phyloP scores from a whole-genome alignment of 805 yeast species.

The Ogataea ramenticola region DNA sequence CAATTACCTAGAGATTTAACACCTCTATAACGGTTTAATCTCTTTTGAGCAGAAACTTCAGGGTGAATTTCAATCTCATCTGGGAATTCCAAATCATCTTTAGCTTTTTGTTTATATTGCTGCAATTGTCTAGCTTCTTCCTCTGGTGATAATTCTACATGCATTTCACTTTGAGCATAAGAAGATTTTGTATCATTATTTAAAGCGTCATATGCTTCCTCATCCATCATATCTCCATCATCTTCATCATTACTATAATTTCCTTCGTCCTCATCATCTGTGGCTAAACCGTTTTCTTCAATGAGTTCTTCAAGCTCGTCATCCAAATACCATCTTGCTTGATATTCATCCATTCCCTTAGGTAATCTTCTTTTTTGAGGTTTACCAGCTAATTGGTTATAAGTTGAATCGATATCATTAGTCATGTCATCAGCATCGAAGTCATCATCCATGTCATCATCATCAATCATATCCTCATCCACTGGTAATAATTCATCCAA shows the following conservation, averaged over 20 bases:
- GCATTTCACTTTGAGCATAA: constrained; percentile 39
- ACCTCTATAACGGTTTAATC: constrained; percentile 77
- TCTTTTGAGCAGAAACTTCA: constrained; percentile 62
- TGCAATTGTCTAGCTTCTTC: constrained; percentile 77
- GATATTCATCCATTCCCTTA: constrained; percentile 70
- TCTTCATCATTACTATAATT: constrained; percentile 17
- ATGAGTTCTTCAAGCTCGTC: constrained; percentile 40
- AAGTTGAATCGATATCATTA: constrained; percentile 3
- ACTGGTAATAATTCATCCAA: constrained; percentile 55
- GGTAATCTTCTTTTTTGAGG: constrained; percentile 40
- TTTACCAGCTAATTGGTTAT: constrained; percentile 8
- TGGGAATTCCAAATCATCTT: constrained; percentile 88
- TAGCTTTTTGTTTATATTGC: constrained; percentile 59
- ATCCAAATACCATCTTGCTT: constrained; percentile 67
- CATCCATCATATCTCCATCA: constrained; percentile 15
- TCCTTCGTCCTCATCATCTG: constrained; percentile 26
- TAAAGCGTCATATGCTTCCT: constrained; percentile 35
- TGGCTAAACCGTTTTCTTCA: constrained; percentile 34
- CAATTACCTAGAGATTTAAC: constrained; percentile 73
- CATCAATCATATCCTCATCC: constrained; percentile 38
- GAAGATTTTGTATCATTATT: constrained; percentile 18
- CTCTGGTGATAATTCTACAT: constrained; percentile 68
- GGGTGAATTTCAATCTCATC: constrained; percentile 90
- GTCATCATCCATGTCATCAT: constrained; percentile 25
- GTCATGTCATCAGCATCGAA: constrained; percentile 26